Conservation (phyloP, 2,329 filamentous ascomycete genomes). For the Fusarium sp. region DNA sequence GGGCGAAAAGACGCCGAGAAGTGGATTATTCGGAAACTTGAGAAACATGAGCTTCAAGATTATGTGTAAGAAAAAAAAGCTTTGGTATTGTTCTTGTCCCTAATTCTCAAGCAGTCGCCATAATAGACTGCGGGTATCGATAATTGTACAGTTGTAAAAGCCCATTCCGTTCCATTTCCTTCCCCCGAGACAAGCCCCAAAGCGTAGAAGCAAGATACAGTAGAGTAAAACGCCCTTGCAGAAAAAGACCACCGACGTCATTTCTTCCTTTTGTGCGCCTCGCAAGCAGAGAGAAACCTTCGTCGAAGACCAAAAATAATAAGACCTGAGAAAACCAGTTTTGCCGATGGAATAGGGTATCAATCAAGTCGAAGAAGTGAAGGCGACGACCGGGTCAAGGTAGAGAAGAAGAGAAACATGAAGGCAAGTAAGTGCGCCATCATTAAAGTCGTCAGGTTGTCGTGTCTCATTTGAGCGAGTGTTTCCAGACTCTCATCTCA, state of each 20-base stretch:
- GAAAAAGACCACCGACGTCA: conserved; percentile 11
- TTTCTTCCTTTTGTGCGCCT: conserved; percentile 24
- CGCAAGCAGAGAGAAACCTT: conserved; percentile 1
- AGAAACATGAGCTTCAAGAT: background rate
- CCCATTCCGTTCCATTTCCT: conserved; percentile 9
- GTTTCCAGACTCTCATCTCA: conserved; percentile 17
- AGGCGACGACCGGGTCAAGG: conserved; percentile 13
- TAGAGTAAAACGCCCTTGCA: conserved; percentile 11
- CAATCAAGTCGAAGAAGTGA: conserved; percentile 26
- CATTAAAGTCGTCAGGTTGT: conserved; percentile 29
- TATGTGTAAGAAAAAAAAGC: background rate
- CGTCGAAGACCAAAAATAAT: background rate
- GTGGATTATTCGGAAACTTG: background rate
- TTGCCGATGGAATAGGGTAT: conserved; percentile 19
- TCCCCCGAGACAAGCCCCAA: conserved; percentile 18
- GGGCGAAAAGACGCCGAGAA: conserved; percentile 14
- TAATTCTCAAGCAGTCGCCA: conserved; percentile 12
- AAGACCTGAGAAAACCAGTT: conserved; percentile 1
- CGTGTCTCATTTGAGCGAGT: conserved; percentile 16
- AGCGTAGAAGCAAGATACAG: conserved; percentile 9
- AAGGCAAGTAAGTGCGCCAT: conserved; percentile 7
- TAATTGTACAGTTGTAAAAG: conserved; percentile 32
- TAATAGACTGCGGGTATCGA: conserved; percentile 36
- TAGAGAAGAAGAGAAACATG: background rate
- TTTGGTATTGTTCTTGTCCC: conserved; percentile 23